Conservation (phyloP, 331 rosid species). For the Erythrophleum ivorense region DNA sequence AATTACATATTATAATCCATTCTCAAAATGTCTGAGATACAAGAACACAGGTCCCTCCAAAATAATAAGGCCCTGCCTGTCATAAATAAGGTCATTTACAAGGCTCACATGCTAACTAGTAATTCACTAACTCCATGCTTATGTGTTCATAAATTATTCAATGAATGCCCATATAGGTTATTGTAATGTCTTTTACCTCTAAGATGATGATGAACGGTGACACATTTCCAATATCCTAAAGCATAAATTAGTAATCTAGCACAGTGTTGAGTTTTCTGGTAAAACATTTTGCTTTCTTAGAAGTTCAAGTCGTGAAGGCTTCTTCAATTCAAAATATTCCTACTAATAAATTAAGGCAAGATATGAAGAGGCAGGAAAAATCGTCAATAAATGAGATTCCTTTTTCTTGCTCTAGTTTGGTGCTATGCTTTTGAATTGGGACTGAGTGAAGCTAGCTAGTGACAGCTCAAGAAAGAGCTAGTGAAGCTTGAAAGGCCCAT, state of each 20-base stretch:
- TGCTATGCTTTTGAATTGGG: background rate
- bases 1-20: too few relatives aligned
- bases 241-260: background rate
- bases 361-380: conserved; percentile 9
- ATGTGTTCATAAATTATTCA: background rate
- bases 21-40: too few relatives aligned
- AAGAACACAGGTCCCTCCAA: background rate
- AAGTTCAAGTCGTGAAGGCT: conserved; percentile 12
- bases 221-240: background rate
- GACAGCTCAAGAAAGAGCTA: background rate
- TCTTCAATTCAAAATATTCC: conserved; percentile 1
- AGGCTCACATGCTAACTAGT: background rate
- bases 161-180: background rate
- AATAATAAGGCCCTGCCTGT: background rate
- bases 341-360: background rate
- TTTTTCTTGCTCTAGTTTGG: background rate
- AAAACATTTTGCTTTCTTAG: background rate
- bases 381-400: background rate
- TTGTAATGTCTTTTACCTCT: background rate
- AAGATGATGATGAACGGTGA: background rate
- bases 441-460: background rate
- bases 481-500: background rate
- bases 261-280: background rate
- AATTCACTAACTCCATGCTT: background rate
- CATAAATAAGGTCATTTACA: background rate